Base-by-base conservation (phyloP, 2,329 filamentous ascomycete genomes). In the Tympanopsis confertula region DNA sequence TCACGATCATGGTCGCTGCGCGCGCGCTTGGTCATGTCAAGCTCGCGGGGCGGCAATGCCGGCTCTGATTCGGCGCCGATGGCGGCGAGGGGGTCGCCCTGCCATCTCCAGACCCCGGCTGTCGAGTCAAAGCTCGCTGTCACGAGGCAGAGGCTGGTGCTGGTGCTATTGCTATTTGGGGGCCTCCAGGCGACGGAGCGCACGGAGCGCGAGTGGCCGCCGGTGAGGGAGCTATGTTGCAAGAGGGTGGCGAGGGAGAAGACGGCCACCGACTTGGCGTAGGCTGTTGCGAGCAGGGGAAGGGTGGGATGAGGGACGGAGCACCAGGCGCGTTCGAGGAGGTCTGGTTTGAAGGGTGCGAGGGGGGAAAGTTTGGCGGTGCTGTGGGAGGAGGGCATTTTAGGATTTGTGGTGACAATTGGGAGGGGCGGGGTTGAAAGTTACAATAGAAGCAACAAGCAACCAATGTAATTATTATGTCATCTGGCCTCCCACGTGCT, bases 91-190 rank as follows among this genome's bases (percentile, higher is more conserved):
- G 57, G 57, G 38, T 67, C 66, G 45, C 69, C 68, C 47, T 75
- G 73, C 61, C 72, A 78, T 45, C 73, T 78, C 89, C 79, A 94
- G 49, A 84, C 74, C 7, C 87, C 91, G 2, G 89, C 88, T 1
- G 85, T 93, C 13, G 86, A 82, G 58, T 98, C 91, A 55, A 98
- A 98, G 55, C 83, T 91, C 3, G 86, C 91, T 0, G 88, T 94
- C 4, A 89, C 88, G 13, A 96, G 72, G 33, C 89, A 86, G 39
- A 84, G 79, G 22, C 53, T 79, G 75, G 43, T 68, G 60, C 3
- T 64, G 60, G 13, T 69, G 62, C 32, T 74, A 61, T 42, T 71
- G 22, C 22, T n/a, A n/a, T n/a, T n/a, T 7, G 7, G 7, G 0
- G 88, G 87, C 60, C 94, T 94, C 91, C 91, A 98, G 26, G 86